Base-by-base conservation (phyloP, 2,329 filamentous ascomycete genomes). In the Calonectria multiphialidica region DNA sequence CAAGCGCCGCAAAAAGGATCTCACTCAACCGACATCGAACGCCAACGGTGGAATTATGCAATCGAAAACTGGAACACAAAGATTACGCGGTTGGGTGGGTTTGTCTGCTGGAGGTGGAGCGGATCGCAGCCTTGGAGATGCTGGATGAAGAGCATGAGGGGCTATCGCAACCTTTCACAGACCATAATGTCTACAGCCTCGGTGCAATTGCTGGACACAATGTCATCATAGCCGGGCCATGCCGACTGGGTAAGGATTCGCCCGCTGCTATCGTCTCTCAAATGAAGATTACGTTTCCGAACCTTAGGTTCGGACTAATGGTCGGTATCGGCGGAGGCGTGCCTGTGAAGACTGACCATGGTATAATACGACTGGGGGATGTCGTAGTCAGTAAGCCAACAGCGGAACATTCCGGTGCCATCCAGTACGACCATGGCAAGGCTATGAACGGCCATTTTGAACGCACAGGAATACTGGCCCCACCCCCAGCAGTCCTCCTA, bases 251-350 rank as follows among this genome's bases (percentile, higher is more conserved):
- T 79, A 47, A 81, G 64, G 40, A 68, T 62, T 6, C 82, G 16
- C 83, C 83, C 8, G 76, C 83, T 15, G 70, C 68, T 0, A 79
- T 85, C 2, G 81, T 81, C 9, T 74, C 72, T 49, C 77, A 83
- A 64, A 81, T 85, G 80, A 65, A 79, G 45, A 75, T 74, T 35
- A 82, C 73, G 40, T 86, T 85, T 62, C 77, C 80, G 0, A 81
- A 81, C 28, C 40, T 79, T 13, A 72, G 72, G 25, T 74, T 72
- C 25, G 72, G 71, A 16, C 59, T 80, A 9, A 55, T 77, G 66
- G 77, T 79, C 28, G 78, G 77, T n/a, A 76, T 77, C 49, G 77
- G 78, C 16, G 75, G 76, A 33, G 78, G 77, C 12, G 72, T 74
- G 5, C 78, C 76, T 10, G 59, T 71, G 13, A 61, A 59, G 50